These are phyloP conservation scores for Cercospora sp. DNA, from an alignment of 2,329 filamentous ascomycete genomes.

Conservation along the genomic window DNA sequence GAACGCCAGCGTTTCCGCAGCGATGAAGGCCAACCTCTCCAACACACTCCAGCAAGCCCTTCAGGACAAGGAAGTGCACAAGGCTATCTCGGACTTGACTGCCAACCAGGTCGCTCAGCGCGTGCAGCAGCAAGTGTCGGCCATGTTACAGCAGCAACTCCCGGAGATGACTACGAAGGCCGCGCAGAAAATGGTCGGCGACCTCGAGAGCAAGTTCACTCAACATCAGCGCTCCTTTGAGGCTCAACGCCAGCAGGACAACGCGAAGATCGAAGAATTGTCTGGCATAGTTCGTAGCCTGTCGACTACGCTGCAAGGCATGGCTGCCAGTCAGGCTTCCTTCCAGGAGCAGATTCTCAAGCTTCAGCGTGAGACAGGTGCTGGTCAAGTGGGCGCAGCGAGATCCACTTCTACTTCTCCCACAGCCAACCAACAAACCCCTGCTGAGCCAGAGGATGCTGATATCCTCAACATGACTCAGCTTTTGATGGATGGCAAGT, in stretches of 20 bases:
- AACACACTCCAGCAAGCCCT: constrained; percentile 66
- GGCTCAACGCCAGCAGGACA: constrained; percentile 54
- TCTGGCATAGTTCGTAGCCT: constrained; percentile 65
- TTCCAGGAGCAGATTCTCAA: constrained; percentile 60
- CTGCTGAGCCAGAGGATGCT: constrained; percentile 50
- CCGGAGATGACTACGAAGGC: constrained; percentile 45
- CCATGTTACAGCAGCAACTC: constrained; percentile 54
- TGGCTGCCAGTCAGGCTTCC: constrained; percentile 67
- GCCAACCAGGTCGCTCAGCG: constrained; percentile 64
- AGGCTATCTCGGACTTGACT: constrained; percentile 70
- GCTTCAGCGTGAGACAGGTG: constrained; percentile 43
- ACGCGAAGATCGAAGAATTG: constrained; percentile 71
- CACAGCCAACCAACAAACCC: constrained; percentile 24
- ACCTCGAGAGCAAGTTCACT: constrained; percentile 64
- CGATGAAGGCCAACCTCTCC: constrained; percentile 71
- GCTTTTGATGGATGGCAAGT: constrained; percentile 59
- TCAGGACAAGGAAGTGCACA: constrained; percentile 71
- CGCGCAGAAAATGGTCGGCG: constrained; percentile 65
- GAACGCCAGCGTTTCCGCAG: constrained; percentile 66
- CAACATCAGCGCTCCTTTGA: constrained; percentile 56
- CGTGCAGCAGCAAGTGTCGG: constrained; percentile 68
- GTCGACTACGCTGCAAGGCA: constrained; percentile 66
- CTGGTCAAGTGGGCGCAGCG: constrained; percentile 44
- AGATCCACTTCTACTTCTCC: constrained; percentile 16
- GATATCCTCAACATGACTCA: constrained; percentile 64